Base-by-base conservation (phyloP, 345 rosid genomes). In the Mangifera indica region DNA sequence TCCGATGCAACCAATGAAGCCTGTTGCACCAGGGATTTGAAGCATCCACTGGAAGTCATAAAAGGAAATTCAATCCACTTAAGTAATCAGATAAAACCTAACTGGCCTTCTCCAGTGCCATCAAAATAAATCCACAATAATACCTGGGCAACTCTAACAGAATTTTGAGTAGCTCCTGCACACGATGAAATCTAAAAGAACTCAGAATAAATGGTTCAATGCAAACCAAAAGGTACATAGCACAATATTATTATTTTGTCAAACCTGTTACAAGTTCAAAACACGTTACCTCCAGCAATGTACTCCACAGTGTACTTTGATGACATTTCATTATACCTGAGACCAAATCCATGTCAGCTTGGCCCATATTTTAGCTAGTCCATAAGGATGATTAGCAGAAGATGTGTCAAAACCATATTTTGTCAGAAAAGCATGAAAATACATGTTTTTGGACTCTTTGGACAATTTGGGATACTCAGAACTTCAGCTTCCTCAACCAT, bases 101-200 rank as follows among this genome's bases (percentile, higher is more conserved):
- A 51, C 22, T 4, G 3, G 48, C 32, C 46, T 26, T 17, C 66
- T 21, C 49, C 26, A 44, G 18, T 26, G 9, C 26, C 52, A 48
- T 26, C n/a, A 48, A 32, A 51, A 18, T 51, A 21, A 71, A 60
- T 60, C 34, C 66, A 61, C 24, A 37, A 69, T 61, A 67, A 51
- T 66, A 91, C 99, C 96, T 96, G 98, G 7, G 98, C 96, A 78
- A 96, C 99, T 74, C 77, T 88, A 77, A 96, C 89, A 25, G 98
- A 93, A 77, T 96, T 96, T 75, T 96, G 99, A 13, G 99, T 96
- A 63, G 96, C 92, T 76, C 91, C 92, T 87, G 67, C 45, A 71
- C 40, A 21, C 3, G 10, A 71, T 21, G 34, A 32, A 48, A 29
- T 8, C 26, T 15, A 24, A 61, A 49, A 15, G 44, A 60, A 51